Base-by-base conservation (phyloP, 192 early-diverging fungal species). In the Linnemannia elongata region DNA sequence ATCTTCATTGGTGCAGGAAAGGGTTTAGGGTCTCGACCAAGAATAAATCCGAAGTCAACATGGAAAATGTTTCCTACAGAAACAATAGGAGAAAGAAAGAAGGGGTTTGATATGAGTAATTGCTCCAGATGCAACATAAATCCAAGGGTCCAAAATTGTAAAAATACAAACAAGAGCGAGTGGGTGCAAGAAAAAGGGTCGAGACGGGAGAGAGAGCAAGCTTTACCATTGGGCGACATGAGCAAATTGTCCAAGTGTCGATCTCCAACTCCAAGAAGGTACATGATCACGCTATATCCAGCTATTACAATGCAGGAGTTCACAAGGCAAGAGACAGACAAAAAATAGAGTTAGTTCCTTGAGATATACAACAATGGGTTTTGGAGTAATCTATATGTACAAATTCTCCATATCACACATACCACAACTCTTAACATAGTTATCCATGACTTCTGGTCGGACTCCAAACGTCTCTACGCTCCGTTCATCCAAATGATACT, bases 1-100 rank as follows among this genome's bases (percentile, higher is more conserved):
- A 99, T 93, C 88, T 99, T 99, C 98, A 99, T 99, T 1, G 99
- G 99, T 18, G 99, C 98, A 49, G 99, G 99, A 91, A 99, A 99
- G 7, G 99, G 99, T 84, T 99, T 99, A 3, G 99, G 99, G 77
- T 99, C 99, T 69, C 99, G 93, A 8, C 99, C 99, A 10, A 99
- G 93, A 52, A 99, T 99, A 87, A 97, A 99, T 22, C 98, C 97
- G 92, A 99, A 99, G 88, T 99, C 99, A 33, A 99, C 96, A 86
- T 99, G 99, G 89, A 99, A 99, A 57, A 99, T 88, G 75, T 95
- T 91, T 30, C 96, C 95, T 94, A 81, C 27, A 30, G 38, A 80
- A 3, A 33, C 35, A 47, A 35, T 2, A 0, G 66, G 7, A 72
- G 54, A 72, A 4, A 72, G 54, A n/a, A 74, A 76, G 35, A 70